Evolutionary conservation across 768 basidiomycete species (phyloP), one percentile per base, ranked within the genome.

Genomic region (Boletus tylopilopsis): DNA sequence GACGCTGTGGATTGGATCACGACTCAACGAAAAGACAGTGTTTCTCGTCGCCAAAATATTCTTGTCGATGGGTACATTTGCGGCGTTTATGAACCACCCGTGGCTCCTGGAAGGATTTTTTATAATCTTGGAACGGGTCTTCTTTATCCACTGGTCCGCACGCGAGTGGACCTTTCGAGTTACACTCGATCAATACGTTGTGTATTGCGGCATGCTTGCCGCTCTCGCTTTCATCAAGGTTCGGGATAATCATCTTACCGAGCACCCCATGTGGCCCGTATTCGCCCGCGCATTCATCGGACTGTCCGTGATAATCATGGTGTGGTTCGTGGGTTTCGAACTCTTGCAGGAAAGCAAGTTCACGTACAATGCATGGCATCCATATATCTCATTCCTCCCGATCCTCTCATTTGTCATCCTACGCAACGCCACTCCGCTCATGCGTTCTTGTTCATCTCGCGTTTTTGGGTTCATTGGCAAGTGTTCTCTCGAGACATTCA

Each of bases 401-500:
- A 79, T 94, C 48, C 66, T 82, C 24, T 81, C 86, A 3, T 94
- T 90, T 68, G 74, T 79, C 48, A 67, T 77, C 32, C 73, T 94
- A n/a, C 79, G 93, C 54, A 93, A 93, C 57, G 81, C 89, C 18
- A 91, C 73, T 38, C 71, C 76, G 3, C 70, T 79, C 43, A 71
- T 94, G 37, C 84, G 93, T 34, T 87, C 87, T 3, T 76, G 75
- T 32, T 80, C 80, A 19, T 88, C 84, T 11, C 74, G 71, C 13
- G 68, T 80, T 24, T 94, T 93, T 70, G 81, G 81, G 22, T 91
- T 89, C 69, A 76, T 94, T 44, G 93, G 93, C 34, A 82, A 74
- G 63, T 93, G 90, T 68, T 94, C 91, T 5, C 76, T 95, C 46
- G 93, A 96, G 69, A 87, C 91, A 0, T 96, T 94, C 66, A 87